A percentile compares a stretch with the other conserved stretches of the same genome.
Conservation (phyloP, 2,329 filamentous ascomycete species). For the Parascedosporium putredinis region DNA sequence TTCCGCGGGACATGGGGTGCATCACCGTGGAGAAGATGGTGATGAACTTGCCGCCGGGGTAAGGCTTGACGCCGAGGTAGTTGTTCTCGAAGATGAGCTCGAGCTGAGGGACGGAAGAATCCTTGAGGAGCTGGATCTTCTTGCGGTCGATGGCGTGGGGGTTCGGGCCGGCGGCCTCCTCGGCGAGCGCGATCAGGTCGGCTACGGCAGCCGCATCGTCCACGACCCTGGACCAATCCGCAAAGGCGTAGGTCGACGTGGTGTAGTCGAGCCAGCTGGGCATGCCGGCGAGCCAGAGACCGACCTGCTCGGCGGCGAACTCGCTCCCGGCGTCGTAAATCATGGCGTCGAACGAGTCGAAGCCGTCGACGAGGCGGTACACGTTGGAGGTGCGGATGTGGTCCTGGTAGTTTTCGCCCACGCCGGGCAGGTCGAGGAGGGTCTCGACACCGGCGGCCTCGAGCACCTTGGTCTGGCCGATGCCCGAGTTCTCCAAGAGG, state of each 20-base stretch:
- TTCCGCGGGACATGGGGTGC: constrained; percentile 50
- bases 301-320: neutral
- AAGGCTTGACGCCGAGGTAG: constrained; percentile 15
- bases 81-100: constrained; percentile 21
- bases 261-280: constrained; percentile 28
- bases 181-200: constrained; percentile 21
- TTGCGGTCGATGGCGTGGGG: constrained; percentile 24
- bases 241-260: constrained; percentile 27
- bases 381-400: constrained; percentile 22
- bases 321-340: constrained; percentile 17
- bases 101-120: constrained; percentile 16
- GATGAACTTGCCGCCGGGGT: constrained; percentile 21
- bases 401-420: constrained; percentile 39
- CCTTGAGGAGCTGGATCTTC: constrained; percentile 28
- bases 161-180: constrained; percentile 18
- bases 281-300: constrained; percentile 12
- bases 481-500: constrained; percentile 23
- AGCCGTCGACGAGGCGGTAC: constrained; percentile 26
- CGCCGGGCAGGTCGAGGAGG: constrained; percentile 30
- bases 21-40: constrained; percentile 47
- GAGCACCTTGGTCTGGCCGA: constrained; percentile 24
- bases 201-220: constrained; percentile 20
- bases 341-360: constrained; percentile 18
- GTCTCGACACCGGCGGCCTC: constrained; percentile 24
- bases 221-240: constrained; percentile 28